Evolutionary conservation across 2,329 filamentous ascomycete species (phyloP).

Genomic region (Metarhizium guizhouense): DNA sequence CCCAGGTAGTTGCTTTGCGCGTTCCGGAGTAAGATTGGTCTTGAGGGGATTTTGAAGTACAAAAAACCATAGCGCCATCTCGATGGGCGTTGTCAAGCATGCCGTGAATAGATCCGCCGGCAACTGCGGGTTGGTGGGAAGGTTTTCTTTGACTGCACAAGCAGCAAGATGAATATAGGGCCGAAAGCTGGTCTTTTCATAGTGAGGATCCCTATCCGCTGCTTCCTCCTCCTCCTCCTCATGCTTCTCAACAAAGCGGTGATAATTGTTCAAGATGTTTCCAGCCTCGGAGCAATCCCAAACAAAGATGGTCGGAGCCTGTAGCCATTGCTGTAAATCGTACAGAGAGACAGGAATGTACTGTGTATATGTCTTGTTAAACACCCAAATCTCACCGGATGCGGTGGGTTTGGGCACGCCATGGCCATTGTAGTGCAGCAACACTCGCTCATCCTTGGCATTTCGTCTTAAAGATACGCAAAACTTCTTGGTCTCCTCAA

Average conservation of each 20-base stretch:
- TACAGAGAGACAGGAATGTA: constrained; percentile 96
- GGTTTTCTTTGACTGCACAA: constrained; percentile 80
- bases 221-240: constrained; percentile 78
- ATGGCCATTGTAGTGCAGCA: constrained; percentile 99
- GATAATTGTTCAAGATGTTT: constrained; percentile 91
- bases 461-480: constrained; percentile 83
- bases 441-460: constrained; percentile 87
- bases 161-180: constrained; percentile 85
- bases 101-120: constrained; percentile 94
- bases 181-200: constrained; percentile 63
- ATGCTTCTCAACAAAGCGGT: constrained; percentile 90
- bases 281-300: constrained; percentile 97
- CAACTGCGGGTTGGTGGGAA: constrained; percentile 87
- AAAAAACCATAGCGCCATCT: constrained; percentile 95
- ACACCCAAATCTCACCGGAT: constrained; percentile 98
- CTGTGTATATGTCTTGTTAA: constrained; percentile 97
- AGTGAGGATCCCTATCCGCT: constrained; percentile 68
- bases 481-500: constrained; percentile 96
- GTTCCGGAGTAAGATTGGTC: constrained; percentile 62
- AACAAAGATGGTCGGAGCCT: constrained; percentile 90
- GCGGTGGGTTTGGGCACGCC: constrained; percentile 92
- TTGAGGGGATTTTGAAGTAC: constrained; percentile 80
- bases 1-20: constrained; percentile 83
- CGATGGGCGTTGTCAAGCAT: constrained; percentile 92
- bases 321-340: constrained; percentile 91